Evolutionary conservation across 495 filamentous ascomycete species (phyloP).

Genomic region (Aspergillus affinis): DNA sequence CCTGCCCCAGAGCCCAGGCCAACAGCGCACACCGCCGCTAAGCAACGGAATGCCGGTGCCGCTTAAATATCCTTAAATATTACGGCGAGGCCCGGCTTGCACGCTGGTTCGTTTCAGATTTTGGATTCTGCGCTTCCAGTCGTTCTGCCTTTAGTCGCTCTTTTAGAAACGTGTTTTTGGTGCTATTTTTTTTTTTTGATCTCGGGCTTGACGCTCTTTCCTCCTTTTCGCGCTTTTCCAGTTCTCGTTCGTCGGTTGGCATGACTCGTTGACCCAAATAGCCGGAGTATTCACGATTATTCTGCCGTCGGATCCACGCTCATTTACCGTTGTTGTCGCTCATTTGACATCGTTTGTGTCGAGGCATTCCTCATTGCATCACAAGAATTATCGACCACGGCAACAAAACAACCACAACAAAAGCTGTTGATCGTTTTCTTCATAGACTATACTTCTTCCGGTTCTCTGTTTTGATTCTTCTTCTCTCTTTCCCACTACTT

Average conservation of each 20-base stretch:
- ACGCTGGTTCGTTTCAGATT: constrained; percentile 29
- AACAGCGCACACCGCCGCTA: constrained; percentile 36
- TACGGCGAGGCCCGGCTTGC: constrained; percentile 26
- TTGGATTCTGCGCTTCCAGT: constrained; percentile 34
- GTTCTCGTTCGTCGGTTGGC: constrained; percentile 22
- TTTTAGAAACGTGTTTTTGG: constrained; percentile 35
- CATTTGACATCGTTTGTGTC: constrained; percentile 24
- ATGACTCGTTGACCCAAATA: constrained; percentile 21
- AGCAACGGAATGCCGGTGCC: constrained; percentile 36
- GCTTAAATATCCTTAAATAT: constrained; percentile 19
- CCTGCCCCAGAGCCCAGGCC: constrained; percentile 7
- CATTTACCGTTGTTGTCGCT: constrained; percentile 17
- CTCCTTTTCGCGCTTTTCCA: constrained; percentile 19
- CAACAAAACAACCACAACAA: constrained; percentile 18
- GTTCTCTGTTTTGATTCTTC: constrained; percentile 2
- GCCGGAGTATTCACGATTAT: constrained; percentile 27
- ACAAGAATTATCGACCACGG: constrained; percentile 23
- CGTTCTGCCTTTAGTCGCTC: constrained; percentile 34
- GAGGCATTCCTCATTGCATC: constrained; percentile 37
- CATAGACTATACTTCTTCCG: constrained; percentile 13
- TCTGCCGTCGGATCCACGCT: constrained; percentile 21
- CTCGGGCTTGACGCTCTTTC: constrained; percentile 38
- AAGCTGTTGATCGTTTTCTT: constrained; percentile 12
- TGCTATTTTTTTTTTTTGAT: constrained; percentile 33
- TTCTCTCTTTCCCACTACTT: neutral